Percentiles rank a stretch among this genome's conserved stretches.
Evolutionary conservation across 108 stramenopile genomes (phyloP).

Genomic region (Pseudonitzschia delicatissima): DNA sequence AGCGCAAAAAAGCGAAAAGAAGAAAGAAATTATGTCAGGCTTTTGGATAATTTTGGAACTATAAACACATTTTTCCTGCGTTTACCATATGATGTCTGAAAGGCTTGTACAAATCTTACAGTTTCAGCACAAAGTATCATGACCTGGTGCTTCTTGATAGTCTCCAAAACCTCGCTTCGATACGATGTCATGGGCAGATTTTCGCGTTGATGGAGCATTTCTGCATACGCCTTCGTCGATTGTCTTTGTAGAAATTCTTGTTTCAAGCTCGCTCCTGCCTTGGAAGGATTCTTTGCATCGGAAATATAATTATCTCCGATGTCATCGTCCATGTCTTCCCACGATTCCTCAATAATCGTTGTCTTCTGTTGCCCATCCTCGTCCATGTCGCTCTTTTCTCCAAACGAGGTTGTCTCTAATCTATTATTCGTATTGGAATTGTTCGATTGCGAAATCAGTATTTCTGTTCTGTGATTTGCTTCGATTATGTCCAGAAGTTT

Average conservation of each 20-base stretch:
- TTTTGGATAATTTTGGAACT: too few relatives aligned
- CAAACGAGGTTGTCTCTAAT: not conserved
- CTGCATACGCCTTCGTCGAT: slow-evolving; percentile 30
- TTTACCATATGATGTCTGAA: too few relatives aligned
- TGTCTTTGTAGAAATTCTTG: slow-evolving; percentile 34
- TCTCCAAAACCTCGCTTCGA: slow-evolving; percentile 42
- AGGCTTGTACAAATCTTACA: too few relatives aligned
- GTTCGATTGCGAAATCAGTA: not conserved
- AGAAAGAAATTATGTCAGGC: not conserved
- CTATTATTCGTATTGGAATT: not conserved
- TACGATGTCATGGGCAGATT: slow-evolving; percentile 56
- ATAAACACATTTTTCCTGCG: too few relatives aligned
- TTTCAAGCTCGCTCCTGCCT: slow-evolving; percentile 32
- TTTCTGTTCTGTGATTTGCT: not conserved
- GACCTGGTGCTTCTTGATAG: slow-evolving; percentile 43
- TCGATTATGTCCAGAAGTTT: slow-evolving; percentile 36
- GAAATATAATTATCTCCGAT: slow-evolving; percentile 1
- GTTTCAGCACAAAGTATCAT: slow-evolving; percentile 72
- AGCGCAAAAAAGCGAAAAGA: not conserved
- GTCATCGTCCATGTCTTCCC: slow-evolving; percentile 22
- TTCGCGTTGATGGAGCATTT: slow-evolving; percentile 38
- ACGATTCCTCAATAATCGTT: not conserved
- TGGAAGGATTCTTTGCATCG: not conserved
- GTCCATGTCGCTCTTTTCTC: not conserved
- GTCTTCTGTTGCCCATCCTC: not conserved